Evolutionary conservation across 495 filamentous ascomycete species (phyloP), one percentile per base, ranked within the genome.

Genomic region (Penicillium alfredii): DNA sequence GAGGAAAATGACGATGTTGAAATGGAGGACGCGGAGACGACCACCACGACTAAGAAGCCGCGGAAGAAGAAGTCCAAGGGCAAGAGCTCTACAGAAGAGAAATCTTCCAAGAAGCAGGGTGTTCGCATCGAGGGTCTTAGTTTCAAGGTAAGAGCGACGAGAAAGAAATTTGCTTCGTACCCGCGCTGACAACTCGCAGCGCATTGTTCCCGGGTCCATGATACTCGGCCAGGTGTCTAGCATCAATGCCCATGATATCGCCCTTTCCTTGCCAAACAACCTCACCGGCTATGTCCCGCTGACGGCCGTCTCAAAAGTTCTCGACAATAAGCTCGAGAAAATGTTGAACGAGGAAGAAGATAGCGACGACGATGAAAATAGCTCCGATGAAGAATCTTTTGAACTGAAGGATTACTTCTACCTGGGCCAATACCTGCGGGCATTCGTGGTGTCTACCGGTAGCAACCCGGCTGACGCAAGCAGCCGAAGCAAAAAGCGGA

Each of bases 401-500:
- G 77, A 90, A 27, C 59, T 94, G 18, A 72, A 81, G 32, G 57
- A 72, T 13, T 64, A 92, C 21, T 94, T 97, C 61, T 69, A 69
- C 26, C 50, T 94, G 25, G 92, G 92, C 14, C 88, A 97, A 57
- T 98, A 89, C 55, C 69, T 98, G 19, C 81, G 92, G 30, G 84
- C 85, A 18, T 86, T 78, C 51, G 86, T 96, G 19, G 73, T 78
- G 13, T 88, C 88, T 12, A 87, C 84, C 4, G 63, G 67, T 33
- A 66, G 48, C 34, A 61, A 60, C 30, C 35, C 56, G 8, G 64
- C 72, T 10, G 81, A 88, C 30, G 68, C 76, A 7, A 60, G 62
- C 4, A 61, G 72, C 15, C 93, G 84, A 62, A 71, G 69, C 22
- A 94, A 81, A 55, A 81, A 78, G 55, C 78, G 76, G 39, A 92